Conservation (phyloP, 176 grass and related monocot species). For the Oryza punctata region DNA sequence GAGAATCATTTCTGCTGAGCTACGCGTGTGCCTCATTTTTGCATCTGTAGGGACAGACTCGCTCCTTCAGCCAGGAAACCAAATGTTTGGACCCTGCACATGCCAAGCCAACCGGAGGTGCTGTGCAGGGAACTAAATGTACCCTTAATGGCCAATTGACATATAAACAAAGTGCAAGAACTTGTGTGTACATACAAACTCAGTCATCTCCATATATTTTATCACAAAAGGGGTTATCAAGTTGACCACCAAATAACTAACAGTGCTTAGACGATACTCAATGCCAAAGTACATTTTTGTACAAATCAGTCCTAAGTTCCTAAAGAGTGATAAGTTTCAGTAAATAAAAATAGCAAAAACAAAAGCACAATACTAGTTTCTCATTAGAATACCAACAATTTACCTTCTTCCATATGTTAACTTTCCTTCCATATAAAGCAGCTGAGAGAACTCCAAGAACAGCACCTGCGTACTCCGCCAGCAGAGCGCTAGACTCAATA, state of each 20-base stretch:
- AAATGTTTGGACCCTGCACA: too few species aligned
- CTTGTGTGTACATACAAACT: slow-evolving; percentile 2
- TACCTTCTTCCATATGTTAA: slow-evolving; percentile 87
- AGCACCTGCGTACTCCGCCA: slow-evolving; percentile 94
- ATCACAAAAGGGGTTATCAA: neutral
- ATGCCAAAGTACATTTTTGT: neutral
- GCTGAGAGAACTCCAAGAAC: slow-evolving; percentile 97
- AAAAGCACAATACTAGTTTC: neutral
- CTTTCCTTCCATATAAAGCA: slow-evolving; percentile 88
- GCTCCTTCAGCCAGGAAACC: neutral
- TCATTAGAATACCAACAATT: slow-evolving; percentile 29
- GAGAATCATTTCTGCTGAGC: neutral
- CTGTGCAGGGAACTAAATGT: neutral
- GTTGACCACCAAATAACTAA: slow-evolving; percentile 2
- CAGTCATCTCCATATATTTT: slow-evolving; percentile 12
- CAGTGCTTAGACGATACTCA: neutral
- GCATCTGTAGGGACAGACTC: neutral
- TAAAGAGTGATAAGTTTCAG: neutral
- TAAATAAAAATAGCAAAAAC: neutral
- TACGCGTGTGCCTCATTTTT: neutral
- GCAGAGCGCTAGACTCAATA: slow-evolving; percentile 70
- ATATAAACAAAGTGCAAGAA: neutral
- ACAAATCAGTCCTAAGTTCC: neutral
- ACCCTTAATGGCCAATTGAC: neutral
- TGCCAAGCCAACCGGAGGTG: too few species aligned